Percentiles rank a stretch among this genome's conserved stretches.
Conservation (phyloP, 192 early-diverging fungal genomes). For the Geranomyces michiganensis region DNA sequence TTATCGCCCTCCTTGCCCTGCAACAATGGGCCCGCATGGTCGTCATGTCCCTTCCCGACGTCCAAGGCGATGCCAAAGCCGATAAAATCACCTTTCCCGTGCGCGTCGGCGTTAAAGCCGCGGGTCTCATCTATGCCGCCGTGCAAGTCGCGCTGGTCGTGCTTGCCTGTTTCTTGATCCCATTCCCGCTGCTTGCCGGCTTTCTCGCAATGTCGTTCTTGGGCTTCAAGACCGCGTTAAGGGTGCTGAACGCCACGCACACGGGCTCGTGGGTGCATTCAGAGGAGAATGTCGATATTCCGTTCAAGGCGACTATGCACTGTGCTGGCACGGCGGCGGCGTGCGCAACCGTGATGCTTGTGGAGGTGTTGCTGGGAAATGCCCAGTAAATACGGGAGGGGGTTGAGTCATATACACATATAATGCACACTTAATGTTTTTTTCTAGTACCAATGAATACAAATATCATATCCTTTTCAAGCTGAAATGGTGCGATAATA, state of each 20-base stretch:
- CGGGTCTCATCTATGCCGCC: conserved; percentile 13
- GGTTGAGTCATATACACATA: no score
- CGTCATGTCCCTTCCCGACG: conserved; percentile 18
- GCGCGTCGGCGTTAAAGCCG: conserved; percentile 8
- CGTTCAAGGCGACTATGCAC: conserved; percentile 16
- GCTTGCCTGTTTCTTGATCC: conserved; percentile 7
- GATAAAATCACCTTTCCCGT: conserved; percentile 15
- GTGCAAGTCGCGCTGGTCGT: conserved; percentile 14
- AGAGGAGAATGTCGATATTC: conserved; percentile 7
- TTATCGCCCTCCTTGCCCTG: conserved; percentile 15
- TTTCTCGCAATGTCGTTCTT: conserved; percentile 6
- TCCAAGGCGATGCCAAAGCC: not conserved
- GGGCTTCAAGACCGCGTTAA: conserved; percentile 11
- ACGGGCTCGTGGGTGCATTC: conserved; percentile 6
- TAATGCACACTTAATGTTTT: no score
- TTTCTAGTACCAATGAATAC: no score
- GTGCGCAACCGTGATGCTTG: conserved; percentile 8
- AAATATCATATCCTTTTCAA: no score
- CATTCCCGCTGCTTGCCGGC: not conserved
- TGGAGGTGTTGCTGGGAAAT: not conserved
- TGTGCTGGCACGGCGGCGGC: conserved; percentile 16
- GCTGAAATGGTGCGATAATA: no score
- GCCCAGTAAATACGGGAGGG: no score
- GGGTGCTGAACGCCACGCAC: not conserved
- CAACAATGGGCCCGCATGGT: conserved; percentile 24